A percentile compares a stretch with the other conserved stretches of the same genome.
These are phyloP conservation scores for Trypanosoma scelopori DNA, from an alignment of 208 protist species.

Conservation along the genomic window DNA sequence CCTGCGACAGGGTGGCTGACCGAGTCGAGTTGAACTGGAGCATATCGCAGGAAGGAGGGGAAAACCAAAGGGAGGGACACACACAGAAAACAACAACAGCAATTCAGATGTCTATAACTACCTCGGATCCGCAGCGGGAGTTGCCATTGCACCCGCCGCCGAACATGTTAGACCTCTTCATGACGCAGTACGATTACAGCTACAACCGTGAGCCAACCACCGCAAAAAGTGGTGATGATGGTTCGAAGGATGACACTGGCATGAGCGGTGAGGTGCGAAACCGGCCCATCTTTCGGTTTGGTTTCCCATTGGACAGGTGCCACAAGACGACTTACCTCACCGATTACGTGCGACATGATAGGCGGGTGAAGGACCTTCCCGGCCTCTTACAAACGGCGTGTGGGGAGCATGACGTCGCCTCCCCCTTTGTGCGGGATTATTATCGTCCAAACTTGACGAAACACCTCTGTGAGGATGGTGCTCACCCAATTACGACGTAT, in stretches of 20 bases:
- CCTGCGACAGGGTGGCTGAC: too few species aligned
- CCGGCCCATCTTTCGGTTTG: constrained; percentile 61
- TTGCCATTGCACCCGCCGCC: constrained; percentile 58
- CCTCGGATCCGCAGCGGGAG: background rate
- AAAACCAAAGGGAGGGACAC: constrained; percentile 16
- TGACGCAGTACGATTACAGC: constrained; percentile 89
- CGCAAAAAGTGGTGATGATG: background rate
- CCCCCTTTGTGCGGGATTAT: constrained; percentile 36
- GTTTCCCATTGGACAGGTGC: constrained; percentile 14
- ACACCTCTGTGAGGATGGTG: constrained; percentile 36
- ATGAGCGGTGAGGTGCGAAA: constrained; percentile 81
- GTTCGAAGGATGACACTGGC: constrained; percentile 6
- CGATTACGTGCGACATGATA: constrained; percentile 49
- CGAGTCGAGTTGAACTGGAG: too few species aligned
- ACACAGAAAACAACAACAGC: background rate
- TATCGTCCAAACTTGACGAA: constrained; percentile 40
- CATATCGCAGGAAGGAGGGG: background rate
- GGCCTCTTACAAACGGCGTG: constrained; percentile 14
- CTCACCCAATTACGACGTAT: constrained; percentile 64
- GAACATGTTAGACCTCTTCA: constrained; percentile 79
- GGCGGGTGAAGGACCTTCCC: constrained; percentile 30
- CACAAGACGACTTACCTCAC: constrained; percentile 55
- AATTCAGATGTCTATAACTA: constrained; percentile 5
- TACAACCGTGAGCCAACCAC: constrained; percentile 60
- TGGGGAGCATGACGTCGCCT: constrained; percentile 23